Evolutionary conservation across 1,139 yeast genomes (phyloP).

Genomic region (Candida sanyaensis): DNA sequence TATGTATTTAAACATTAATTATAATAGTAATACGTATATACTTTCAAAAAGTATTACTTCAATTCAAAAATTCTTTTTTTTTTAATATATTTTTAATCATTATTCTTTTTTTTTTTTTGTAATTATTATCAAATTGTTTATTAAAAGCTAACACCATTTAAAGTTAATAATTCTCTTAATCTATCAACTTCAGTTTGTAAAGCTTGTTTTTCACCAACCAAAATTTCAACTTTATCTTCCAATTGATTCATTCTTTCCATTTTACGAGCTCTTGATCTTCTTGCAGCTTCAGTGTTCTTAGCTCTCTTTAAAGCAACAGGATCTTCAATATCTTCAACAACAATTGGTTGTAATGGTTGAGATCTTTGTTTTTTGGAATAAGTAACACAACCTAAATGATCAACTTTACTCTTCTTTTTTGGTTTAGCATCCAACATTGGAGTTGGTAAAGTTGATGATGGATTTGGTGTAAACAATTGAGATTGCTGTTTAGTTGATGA

Average conservation of each 20-base stretch:
- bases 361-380: constrained; percentile 64
- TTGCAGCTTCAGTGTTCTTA: constrained; percentile 94
- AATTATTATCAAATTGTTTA: not conserved
- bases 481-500: constrained; percentile 9
- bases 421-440: constrained; percentile 25
- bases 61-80: not conserved
- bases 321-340: constrained; percentile 53
- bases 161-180: constrained; percentile 48
- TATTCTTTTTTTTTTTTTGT: not conserved
- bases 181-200: constrained; percentile 62
- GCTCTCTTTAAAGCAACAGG: constrained; percentile 82
- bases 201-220: constrained; percentile 54
- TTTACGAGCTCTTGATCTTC: constrained; percentile 92
- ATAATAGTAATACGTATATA: too few species aligned
- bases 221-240: constrained; percentile 72
- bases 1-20: too few species aligned
- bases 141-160: constrained; percentile 22
- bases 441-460: constrained; percentile 36
- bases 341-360: constrained; percentile 67
- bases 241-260: constrained; percentile 84
- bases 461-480: constrained; percentile 37
- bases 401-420: constrained; percentile 34
- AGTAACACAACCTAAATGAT: constrained; percentile 63
- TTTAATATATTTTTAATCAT: not conserved
- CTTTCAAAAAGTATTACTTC: too few species aligned